Evolutionary conservation across 1,139 yeast species (phyloP).

Genomic region (Wickerhamomyces sp.): DNA sequence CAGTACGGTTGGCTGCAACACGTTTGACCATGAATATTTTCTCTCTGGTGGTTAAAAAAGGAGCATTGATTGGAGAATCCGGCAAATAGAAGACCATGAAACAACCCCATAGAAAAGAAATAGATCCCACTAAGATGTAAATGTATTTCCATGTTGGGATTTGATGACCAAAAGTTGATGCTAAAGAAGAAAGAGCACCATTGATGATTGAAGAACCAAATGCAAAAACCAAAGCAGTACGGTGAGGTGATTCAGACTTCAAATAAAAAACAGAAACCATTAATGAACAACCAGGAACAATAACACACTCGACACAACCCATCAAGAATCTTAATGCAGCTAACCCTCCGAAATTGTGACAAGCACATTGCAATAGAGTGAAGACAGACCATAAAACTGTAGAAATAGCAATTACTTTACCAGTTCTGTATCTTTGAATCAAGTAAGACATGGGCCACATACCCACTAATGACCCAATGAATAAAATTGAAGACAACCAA

Average conservation of each 20-base stretch:
- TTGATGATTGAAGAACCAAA: slow-evolving; percentile 47
- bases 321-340: slow-evolving; percentile 35
- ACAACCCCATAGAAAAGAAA: slow-evolving; percentile 43
- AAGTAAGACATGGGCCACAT: slow-evolving; percentile 22
- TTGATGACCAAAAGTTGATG: slow-evolving; percentile 38
- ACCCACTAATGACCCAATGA: slow-evolving; percentile 41
- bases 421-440: slow-evolving; percentile 42
- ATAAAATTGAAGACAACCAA: slow-evolving; percentile 44
- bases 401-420: slow-evolving; percentile 29
- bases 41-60: slow-evolving; percentile 44
- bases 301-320: slow-evolving; percentile 40
- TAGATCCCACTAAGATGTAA: slow-evolving; percentile 40
- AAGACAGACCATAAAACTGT: slow-evolving; percentile 29
- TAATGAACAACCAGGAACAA: slow-evolving; percentile 41
- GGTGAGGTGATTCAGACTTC: slow-evolving; percentile 42
- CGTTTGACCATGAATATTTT: slow-evolving; percentile 32
- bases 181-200: slow-evolving; percentile 43
- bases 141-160: slow-evolving; percentile 40
- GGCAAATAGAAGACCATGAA: slow-evolving; percentile 37
- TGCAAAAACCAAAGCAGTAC: slow-evolving; percentile 45
- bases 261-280: slow-evolving; percentile 42
- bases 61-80: slow-evolving; percentile 47
- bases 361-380: slow-evolving; percentile 35
- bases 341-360: slow-evolving; percentile 30
- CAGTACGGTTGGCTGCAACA: slow-evolving; percentile 43